Base-by-base conservation (phyloP, 1,139 yeast genomes). In the Candida freyschussii region DNA sequence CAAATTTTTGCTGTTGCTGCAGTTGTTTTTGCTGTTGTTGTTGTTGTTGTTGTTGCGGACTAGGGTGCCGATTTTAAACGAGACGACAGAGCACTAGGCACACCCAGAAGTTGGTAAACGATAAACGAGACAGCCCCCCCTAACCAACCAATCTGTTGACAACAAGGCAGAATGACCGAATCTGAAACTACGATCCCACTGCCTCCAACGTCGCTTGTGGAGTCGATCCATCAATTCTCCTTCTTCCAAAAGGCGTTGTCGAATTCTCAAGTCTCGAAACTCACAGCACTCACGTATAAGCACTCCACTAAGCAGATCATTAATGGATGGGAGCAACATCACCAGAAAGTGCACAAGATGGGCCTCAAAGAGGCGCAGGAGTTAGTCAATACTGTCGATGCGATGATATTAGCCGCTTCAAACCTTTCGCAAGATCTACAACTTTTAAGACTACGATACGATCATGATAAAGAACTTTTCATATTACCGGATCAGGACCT, bases 301-400 rank as follows among this genome's bases (percentile, higher is more conserved):
- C 17, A 16, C 8, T 13, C 26, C 8, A 24, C 20, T 4, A 26
- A 24, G 7, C 25, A 30, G 19, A 23, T 30, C 10, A 23, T 30
- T 12, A 30, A 30, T 14, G 34, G 34, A 13, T 30, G 34, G 34
- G 20, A 12, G n/a, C 34, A 30, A 22, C 22, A 26, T 13, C 20
- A 21, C 5, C 26, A 26, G 8, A 21, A 21, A 11, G 34, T 30
- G n/a, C 6, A 7, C 12, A 8, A 22, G 4, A 7, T 30, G 8
- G n/a, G 26, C 7, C 4, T 26, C 9, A 19, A 30, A 11, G 21
- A 27, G 17, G 34, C 34, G 10, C 7, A 11, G 6, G 4, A 11
- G 3, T n/a, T 30, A 7, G 26, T 24, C 10, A 14, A 30, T 5
- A 13, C 21, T 4, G 24, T 15, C 8, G 18, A 14, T n/a, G 29